Evolutionary conservation across 345 rosid species (phyloP).

Genomic region (Crucihimalaya himalaica): DNA sequence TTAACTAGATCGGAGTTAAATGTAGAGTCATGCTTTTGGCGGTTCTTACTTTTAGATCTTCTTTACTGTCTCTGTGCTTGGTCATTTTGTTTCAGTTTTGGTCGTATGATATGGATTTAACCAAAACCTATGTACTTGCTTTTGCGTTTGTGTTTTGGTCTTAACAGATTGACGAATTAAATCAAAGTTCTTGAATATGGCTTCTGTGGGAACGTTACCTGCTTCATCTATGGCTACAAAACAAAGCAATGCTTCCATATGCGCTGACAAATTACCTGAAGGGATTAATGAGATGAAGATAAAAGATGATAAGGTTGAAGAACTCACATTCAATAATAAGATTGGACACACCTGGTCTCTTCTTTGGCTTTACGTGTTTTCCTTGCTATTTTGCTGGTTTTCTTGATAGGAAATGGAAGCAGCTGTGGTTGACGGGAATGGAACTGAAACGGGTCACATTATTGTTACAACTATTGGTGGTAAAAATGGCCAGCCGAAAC

Average conservation of each 20-base stretch:
- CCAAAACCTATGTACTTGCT: not conserved
- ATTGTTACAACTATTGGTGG: slow-evolving; percentile 87
- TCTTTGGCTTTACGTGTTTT: slow-evolving; percentile 12
- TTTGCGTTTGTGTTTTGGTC: not conserved
- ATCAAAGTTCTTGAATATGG: slow-evolving; percentile 24
- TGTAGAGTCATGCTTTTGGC: not conserved
- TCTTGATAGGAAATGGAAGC: slow-evolving; percentile 77
- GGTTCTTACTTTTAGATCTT: slow-evolving; percentile 12
- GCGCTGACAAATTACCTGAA: slow-evolving; percentile 51
- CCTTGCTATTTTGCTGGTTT: not conserved
- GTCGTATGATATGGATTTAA: not conserved
- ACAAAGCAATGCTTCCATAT: slow-evolving; percentile 31
- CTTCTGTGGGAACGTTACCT: slow-evolving; percentile 36
- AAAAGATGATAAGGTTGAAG: slow-evolving; percentile 55
- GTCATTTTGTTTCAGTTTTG: not conserved
- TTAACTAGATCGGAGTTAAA: slow-evolving; percentile 4
- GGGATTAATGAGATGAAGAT: slow-evolving; percentile 70
- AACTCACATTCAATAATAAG: not conserved
- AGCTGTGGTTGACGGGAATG: slow-evolving; percentile 81
- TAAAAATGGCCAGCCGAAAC: slow-evolving; percentile 77
- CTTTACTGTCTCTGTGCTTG: not conserved
- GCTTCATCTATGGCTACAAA: slow-evolving; percentile 32
- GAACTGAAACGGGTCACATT: slow-evolving; percentile 82
- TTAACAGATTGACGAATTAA: slow-evolving; percentile 24
- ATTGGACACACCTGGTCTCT: not conserved